These are phyloP conservation scores for Stevia rebaudiana DNA, from an alignment of 140 eudicot species.

Conservation along the genomic window DNA sequence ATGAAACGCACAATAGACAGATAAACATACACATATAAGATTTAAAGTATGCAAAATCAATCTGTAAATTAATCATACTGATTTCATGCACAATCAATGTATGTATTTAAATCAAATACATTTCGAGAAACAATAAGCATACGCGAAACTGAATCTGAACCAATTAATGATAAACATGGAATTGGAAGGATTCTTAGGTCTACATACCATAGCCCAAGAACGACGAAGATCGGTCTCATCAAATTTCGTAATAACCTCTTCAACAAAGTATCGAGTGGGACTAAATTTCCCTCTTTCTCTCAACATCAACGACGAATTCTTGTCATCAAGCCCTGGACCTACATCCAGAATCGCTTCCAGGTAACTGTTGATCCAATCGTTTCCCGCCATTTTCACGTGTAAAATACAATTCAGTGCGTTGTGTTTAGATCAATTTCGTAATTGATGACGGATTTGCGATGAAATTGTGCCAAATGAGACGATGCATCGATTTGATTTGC, in stretches of 20 bases:
- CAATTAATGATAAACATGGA: neutral
- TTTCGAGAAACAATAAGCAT: neutral
- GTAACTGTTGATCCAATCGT: slow-evolving; percentile 92
- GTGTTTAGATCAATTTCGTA: neutral
- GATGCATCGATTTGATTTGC: slow-evolving; percentile 11
- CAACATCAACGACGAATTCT: slow-evolving; percentile 58
- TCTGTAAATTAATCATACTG: neutral
- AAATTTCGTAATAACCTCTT: slow-evolving; percentile 84
- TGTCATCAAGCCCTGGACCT: slow-evolving; percentile 54
- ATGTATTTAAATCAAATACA: neutral
- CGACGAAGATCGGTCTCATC: slow-evolving; percentile 95
- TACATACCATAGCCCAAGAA: slow-evolving; percentile 73
- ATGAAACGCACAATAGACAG: no score
- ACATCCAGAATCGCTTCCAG: slow-evolving; percentile 87
- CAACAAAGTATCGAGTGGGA: slow-evolving; percentile 84
- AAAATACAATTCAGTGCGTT: neutral
- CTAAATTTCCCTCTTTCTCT: slow-evolving; percentile 84
- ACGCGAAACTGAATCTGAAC: neutral
- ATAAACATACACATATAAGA: neutral
- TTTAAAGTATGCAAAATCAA: neutral
- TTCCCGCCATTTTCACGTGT: slow-evolving; percentile 73
- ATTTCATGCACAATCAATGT: neutral
- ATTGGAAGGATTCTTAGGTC: neutral
- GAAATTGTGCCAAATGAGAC: slow-evolving; percentile 17
- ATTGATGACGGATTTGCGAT: slow-evolving; percentile 6